Conservation (phyloP, 73 alveolate species). For the Paramecium pentaurelia region DNA sequence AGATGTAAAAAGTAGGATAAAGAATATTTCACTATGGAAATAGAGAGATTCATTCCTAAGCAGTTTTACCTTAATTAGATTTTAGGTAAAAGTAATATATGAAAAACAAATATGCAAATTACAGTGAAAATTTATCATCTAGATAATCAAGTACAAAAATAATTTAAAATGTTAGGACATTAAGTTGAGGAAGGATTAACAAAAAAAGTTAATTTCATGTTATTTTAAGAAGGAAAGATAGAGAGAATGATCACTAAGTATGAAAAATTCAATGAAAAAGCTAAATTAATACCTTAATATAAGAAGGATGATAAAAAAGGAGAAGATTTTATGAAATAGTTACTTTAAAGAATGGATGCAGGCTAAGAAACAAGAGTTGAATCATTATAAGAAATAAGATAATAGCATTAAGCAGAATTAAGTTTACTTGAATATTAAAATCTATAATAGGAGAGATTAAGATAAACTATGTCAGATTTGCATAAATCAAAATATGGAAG, state of each 20-base stretch:
- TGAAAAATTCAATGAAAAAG: slow-evolving; percentile 39
- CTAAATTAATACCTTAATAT: slow-evolving; percentile 24
- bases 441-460: background rate
- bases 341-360: background rate
- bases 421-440: background rate
- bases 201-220: background rate
- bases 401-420: background rate
- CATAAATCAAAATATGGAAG: background rate
- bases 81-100: background rate
- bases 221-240: slow-evolving; percentile 32
- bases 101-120: background rate
- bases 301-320: background rate
- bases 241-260: slow-evolving; percentile 40
- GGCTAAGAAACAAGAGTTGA: slow-evolving; percentile 30
- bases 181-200: background rate
- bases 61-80: background rate
- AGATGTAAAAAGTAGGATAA: background rate
- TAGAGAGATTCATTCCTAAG: background rate
- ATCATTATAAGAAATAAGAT: background rate
- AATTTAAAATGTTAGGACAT: background rate
- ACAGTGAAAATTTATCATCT: background rate
- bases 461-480: background rate
- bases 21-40: background rate
- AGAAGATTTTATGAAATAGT: background rate
- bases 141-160: background rate